phyloP scores from a whole-genome alignment of 768 basidiomycete species.

The Suillus luteus region DNA sequence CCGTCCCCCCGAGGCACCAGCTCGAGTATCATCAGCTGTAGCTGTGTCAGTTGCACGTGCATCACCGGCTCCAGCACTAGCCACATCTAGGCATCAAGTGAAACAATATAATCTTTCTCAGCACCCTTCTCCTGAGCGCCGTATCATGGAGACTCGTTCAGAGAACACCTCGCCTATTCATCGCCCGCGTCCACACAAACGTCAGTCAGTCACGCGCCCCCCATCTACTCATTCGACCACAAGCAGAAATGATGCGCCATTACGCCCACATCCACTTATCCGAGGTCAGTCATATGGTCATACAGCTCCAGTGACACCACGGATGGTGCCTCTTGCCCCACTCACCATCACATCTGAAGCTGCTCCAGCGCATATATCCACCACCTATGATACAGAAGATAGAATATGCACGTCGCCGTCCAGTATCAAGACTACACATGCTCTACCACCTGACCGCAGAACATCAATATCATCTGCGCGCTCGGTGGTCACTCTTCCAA shows the following conservation, averaged over 20 bases:
- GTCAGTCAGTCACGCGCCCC: constrained; percentile 53
- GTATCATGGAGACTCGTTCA: constrained; percentile 35
- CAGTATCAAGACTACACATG: constrained; percentile 40
- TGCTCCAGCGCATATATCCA: constrained; percentile 44
- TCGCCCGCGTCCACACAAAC: constrained; percentile 40
- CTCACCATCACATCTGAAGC: constrained; percentile 59
- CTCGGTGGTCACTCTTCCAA: constrained; percentile 61
- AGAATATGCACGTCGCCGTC: constrained; percentile 37
- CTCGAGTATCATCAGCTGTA: constrained; percentile 12
- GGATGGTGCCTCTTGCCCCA: constrained; percentile 57
- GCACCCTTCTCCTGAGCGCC: constrained; percentile 22
- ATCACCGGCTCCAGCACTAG: constrained; percentile 14
- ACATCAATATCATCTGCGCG: constrained; percentile 60
- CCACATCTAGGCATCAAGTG: constrained; percentile 18
- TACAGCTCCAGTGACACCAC: constrained; percentile 33
- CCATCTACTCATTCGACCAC: constrained; percentile 63
- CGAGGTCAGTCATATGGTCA: constrained; percentile 69
- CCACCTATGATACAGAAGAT: constrained; percentile 34
- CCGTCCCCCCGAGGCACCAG: constrained; percentile 30
- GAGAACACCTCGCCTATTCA: constrained; percentile 42
- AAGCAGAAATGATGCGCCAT: constrained; percentile 35
- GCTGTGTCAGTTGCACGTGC: constrained; percentile 23
- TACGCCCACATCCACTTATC: constrained; percentile 78
- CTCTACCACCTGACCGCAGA: constrained; percentile 41
- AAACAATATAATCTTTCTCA: constrained; percentile 20